phyloP scores from a whole-genome alignment of 1,284 basidiomycete genomes.

The Erythrobasidium hasegawianum region DNA sequence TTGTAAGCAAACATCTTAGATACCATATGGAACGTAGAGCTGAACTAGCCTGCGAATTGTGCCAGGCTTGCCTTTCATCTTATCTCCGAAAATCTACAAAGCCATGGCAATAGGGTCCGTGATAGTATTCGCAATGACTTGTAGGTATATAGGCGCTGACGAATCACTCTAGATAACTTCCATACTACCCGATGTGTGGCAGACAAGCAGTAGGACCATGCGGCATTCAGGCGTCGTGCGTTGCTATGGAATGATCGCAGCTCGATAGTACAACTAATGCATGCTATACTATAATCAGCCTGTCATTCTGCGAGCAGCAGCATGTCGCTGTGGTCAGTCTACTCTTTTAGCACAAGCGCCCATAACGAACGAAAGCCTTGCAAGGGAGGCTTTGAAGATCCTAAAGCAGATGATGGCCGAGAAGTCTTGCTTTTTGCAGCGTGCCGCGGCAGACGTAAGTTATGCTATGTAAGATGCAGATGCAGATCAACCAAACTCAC shows the following conservation, averaged over 20 bases:
- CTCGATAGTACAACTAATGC: too few species aligned
- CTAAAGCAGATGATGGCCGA: conserved; percentile 72
- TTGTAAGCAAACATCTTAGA: conserved; percentile 8
- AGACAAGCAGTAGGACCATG: too few species aligned
- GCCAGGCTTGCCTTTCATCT: conserved; percentile 7
- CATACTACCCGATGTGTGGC: too few species aligned
- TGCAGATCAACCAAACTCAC: not conserved
- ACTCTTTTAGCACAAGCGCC: conserved; percentile 74
- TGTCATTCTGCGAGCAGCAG: conserved; percentile 75
- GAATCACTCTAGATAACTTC: too few species aligned
- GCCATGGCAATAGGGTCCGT: not conserved
- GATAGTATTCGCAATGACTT: not conserved
- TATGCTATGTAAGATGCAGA: conserved; percentile 32
- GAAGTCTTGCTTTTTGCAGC: conserved; percentile 79
- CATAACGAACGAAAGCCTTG: conserved; percentile 64
- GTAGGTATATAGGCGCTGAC: not conserved
- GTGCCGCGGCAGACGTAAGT: conserved; percentile 71
- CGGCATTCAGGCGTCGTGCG: too few species aligned
- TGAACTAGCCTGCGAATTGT: not conserved
- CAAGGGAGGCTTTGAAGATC: conserved; percentile 81
- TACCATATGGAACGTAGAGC: not conserved
- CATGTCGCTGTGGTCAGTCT: conserved; percentile 71
- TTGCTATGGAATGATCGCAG: too few species aligned
- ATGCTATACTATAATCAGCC: conserved; percentile 52
- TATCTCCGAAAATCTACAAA: not conserved